Base-by-base conservation (phyloP, 257 asterid species). In the Capsicum rhomboideum region DNA sequence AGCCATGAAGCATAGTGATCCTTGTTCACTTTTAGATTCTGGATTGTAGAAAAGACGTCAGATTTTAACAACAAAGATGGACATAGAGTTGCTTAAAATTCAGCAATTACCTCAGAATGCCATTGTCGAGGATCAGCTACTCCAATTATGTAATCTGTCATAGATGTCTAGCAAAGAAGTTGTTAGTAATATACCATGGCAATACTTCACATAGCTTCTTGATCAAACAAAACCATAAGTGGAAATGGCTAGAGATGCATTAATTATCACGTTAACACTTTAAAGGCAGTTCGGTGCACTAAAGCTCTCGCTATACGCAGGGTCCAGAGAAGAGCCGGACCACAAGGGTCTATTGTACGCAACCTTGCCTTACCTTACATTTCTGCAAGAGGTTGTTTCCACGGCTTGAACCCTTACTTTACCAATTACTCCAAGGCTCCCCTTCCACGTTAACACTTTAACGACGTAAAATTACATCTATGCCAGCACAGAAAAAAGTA, bases 1-100 rank as follows among this genome's bases (percentile, higher is more conserved):
- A 96, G 91, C 98, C 94, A 93, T 16, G 98, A 93, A 2, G 96
- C 97, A 55, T 97, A 93, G 82, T 97, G 98, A 90, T 92, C 84
- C 79, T 83, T 89, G 69, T 97, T 97, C 89, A 85, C 61, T 79
- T 92, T 87, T 85, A 97, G 88, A 88, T 97, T 95, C 96, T 95
- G 85, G 83, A 90, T 78, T 68, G 34, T 80, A 68, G 9, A 82
- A 75, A 75, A 28, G n/a, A 29, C 31, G 63, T 83, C 84, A 87
- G 88, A 89, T 80, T 78, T 10, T 37, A 29, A 72, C 78, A 74
- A 49, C 71, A 86, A 29, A 37, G 75, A 80, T 42, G 42, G 77
- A 11, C 26, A 80, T 12, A 31, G 68, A 40, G 79, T 50, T 72
- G 81, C 85, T 44, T 56, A 85, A 71, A 86, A 79, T 59, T 55